Conservation (phyloP, 495 filamentous ascomycete species). For the Viridothelium virens region DNA sequence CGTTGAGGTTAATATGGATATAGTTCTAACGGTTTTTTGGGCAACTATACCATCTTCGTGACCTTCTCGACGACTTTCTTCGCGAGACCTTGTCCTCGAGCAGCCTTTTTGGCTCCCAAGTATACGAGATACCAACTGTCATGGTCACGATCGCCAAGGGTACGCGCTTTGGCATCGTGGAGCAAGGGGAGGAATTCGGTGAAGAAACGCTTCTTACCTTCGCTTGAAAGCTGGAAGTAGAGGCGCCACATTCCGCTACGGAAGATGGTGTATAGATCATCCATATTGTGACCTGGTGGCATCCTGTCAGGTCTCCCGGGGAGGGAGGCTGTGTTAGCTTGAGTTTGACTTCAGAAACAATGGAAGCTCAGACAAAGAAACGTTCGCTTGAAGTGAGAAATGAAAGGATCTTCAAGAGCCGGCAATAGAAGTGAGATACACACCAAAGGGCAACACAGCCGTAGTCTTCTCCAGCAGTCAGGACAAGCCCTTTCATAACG, state of each 20-base stretch:
- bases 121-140: constrained; percentile 70
- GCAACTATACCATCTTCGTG: constrained; percentile 48
- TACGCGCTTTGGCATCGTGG: constrained; percentile 59
- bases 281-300: constrained; percentile 65
- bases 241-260: constrained; percentile 66
- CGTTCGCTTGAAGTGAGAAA: no score
- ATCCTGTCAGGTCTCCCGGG: constrained; percentile 46
- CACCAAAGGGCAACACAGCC: constrained; percentile 73
- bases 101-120: constrained; percentile 59
- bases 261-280: constrained; percentile 60
- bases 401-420: no score
- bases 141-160: constrained; percentile 55
- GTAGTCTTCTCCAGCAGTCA: constrained; percentile 63
- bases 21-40: constrained; percentile 3
- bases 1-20: constrained; percentile 10
- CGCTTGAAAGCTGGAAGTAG: constrained; percentile 58
- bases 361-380: no score
- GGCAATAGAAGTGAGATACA: constrained; percentile 31
- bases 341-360: constrained; percentile 14
- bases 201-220: constrained; percentile 66
- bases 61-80: constrained; percentile 59
- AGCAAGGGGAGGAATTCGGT: constrained; percentile 68
- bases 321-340: constrained; percentile 10
- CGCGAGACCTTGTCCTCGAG: constrained; percentile 61
- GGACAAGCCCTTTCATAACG: constrained; percentile 60